Percentiles rank a stretch among this genome's conserved stretches.
Conservation (phyloP, 2,329 filamentous ascomycete species). For the Blumeria hordei region DNA sequence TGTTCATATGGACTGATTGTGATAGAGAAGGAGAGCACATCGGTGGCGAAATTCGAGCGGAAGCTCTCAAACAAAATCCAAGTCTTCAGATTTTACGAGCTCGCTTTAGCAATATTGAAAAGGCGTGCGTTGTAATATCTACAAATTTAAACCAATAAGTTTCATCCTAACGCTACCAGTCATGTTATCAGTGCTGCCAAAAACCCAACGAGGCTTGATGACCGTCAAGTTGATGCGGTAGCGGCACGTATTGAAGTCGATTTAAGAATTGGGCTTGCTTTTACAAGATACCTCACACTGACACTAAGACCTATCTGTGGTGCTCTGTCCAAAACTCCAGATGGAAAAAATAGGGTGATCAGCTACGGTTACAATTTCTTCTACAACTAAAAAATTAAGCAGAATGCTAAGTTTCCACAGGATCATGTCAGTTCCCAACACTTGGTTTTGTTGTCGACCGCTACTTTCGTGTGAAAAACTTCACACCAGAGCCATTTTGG, state of each 20-base stretch:
- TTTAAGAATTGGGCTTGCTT: slow-evolving; percentile 73
- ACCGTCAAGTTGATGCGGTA: slow-evolving; percentile 70
- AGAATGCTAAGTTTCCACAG: slow-evolving; percentile 15
- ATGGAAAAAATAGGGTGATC: slow-evolving; percentile 22
- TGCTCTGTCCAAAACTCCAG: slow-evolving; percentile 29
- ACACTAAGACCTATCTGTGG: slow-evolving; percentile 50
- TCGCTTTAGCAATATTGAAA: slow-evolving; percentile 86
- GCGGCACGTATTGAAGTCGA: slow-evolving; percentile 78
- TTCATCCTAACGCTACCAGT: slow-evolving; percentile 18
- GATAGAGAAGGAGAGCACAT: slow-evolving; percentile 96
- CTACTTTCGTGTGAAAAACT: slow-evolving; percentile 83
- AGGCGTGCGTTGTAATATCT: slow-evolving; percentile 32
- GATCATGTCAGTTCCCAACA: slow-evolving; percentile 88
- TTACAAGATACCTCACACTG: slow-evolving; percentile 69
- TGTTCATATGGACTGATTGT: slow-evolving; percentile 98
- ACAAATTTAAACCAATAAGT: too few relatives aligned
- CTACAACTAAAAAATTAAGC: background rate
- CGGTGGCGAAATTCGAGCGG: slow-evolving; percentile 66
- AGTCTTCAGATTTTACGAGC: slow-evolving; percentile 63
- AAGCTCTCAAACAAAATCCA: slow-evolving; percentile 50
- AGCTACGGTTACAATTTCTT: slow-evolving; percentile 46
- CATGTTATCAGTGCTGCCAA: slow-evolving; percentile 71
- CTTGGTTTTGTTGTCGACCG: slow-evolving; percentile 91
- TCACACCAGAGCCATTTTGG: slow-evolving; percentile 85
- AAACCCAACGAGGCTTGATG: slow-evolving; percentile 54